Base-by-base conservation (phyloP, 108 stramenopile species). In the Discostella stelligeroides region DNA sequence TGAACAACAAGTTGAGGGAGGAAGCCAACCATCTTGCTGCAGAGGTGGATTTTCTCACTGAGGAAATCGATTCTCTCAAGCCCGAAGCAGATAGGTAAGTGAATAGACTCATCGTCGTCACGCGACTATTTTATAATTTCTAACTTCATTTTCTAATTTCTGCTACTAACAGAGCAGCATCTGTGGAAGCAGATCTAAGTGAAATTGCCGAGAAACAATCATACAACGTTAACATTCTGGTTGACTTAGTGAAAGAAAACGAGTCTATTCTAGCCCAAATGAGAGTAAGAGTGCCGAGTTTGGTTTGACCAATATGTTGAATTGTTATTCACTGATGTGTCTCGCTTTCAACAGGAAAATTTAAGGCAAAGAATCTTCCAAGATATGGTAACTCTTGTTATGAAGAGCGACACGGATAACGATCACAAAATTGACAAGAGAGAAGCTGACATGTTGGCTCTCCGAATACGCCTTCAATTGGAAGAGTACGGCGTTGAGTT, bases 191-290 rank as follows among this genome's bases (percentile, higher is more conserved):
- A 53, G 46, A 80, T 17, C 65, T 80, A 57, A 56, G 68, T 50
- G 54, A 17, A 4, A 69, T 73, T 51, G 68, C 79, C 10, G 50
- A 73, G 37, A 21, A 61, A 39, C 79, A 80, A 42, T 18, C 62
- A 9, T 60, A 63, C 13, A 80, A 80, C 60, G 79, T 80, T n/a
- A 60, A 80, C 38, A 69, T 59, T 49, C 79, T 80, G 60, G 68
- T 80, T 28, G 59, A 66, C 4, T 66, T 80, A 28, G 79, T 80
- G 39, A 73, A 80, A 43, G 72, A 80, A 49, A 80, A 80, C 59
- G 79, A 68, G 45, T 12, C 63, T 15, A 69, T 80, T 15, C 30
- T 80, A 12, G 50, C 43, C 0, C 28, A 73, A 61, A 80, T 80
- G 79, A 73, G 60, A 67, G 79, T 80, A 59, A 73, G 73, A 29